A percentile compares a stretch with the other conserved stretches of the same genome.
These are phyloP conservation scores for Nannizziopsis barbatae DNA, from an alignment of 2,329 filamentous ascomycete genomes.

Conservation along the genomic window DNA sequence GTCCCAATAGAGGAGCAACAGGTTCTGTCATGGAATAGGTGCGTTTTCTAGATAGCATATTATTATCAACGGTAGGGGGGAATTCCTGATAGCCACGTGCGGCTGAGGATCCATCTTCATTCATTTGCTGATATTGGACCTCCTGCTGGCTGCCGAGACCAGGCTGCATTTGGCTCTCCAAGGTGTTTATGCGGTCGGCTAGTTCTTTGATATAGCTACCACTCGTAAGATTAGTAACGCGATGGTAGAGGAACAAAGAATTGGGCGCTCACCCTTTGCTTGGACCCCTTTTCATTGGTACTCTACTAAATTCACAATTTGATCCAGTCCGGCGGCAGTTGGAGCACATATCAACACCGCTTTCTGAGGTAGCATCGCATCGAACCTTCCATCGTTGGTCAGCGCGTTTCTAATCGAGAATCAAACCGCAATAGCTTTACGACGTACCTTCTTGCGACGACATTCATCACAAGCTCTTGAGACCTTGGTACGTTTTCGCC, in stretches of 20 bases:
- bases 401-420: background rate
- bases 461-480: conserved; percentile 85
- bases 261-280: conserved; percentile 59
- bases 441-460: conserved; percentile 60
- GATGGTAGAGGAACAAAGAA: conserved; percentile 3
- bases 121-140: conserved; percentile 35
- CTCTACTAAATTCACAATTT: conserved; percentile 72
- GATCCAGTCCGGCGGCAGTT: conserved; percentile 68
- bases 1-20: conserved; percentile 31
- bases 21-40: conserved; percentile 41
- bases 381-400: conserved; percentile 47
- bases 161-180: conserved; percentile 62
- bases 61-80: conserved; percentile 39
- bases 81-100: conserved; percentile 42
- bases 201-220: conserved; percentile 79
- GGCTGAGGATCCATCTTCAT: conserved; percentile 29
- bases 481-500: conserved; percentile 71
- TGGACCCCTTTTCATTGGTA: conserved; percentile 78
- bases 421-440: conserved; percentile 14
- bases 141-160: conserved; percentile 20
- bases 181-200: conserved; percentile 68
- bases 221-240: conserved; percentile 5
- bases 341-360: conserved; percentile 61
- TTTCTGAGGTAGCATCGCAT: conserved; percentile 70
- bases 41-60: conserved; percentile 36